Evolutionary conservation across 257 asterid genomes (phyloP).

Genomic region (Hygrophila difformis): DNA sequence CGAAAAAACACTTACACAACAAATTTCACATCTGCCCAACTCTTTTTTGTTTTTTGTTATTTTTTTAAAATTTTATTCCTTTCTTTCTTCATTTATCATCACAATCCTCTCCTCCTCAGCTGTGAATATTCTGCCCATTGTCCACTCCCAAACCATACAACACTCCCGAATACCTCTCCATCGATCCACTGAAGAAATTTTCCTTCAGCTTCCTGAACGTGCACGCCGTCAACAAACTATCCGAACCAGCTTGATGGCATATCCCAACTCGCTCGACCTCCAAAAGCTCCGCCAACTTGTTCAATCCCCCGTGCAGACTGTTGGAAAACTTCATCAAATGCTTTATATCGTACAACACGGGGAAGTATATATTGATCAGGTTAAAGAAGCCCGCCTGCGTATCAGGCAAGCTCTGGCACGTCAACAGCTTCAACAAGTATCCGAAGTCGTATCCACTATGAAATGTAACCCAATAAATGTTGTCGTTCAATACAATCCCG

Average conservation of each 20-base stretch:
- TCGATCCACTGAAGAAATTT: conserved; percentile 48
- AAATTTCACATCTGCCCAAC: conserved; percentile 16
- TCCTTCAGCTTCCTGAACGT: conserved; percentile 67
- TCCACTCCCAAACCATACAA: conserved; percentile 69
- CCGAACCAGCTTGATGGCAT: conserved; percentile 84
- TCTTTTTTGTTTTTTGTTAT: background rate
- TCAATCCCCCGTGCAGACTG: conserved; percentile 68
- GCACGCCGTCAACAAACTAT: conserved; percentile 63
- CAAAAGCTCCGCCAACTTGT: conserved; percentile 64
- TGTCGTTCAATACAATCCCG: conserved; percentile 58
- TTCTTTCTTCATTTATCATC: no score
- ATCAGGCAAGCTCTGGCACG: conserved; percentile 63
- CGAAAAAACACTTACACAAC: no score
- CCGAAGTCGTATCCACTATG: conserved; percentile 79
- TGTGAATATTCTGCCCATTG: conserved; percentile 41
- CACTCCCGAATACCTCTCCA: conserved; percentile 63
- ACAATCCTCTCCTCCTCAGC: conserved; percentile 14
- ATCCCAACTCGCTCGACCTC: conserved; percentile 72
- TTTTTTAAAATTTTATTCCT: background rate
- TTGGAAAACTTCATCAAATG: conserved; percentile 73
- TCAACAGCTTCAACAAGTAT: conserved; percentile 57
- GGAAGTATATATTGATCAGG: conserved; percentile 50
- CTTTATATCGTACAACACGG: conserved; percentile 58
- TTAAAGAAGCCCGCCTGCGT: conserved; percentile 40
- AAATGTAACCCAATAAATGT: conserved; percentile 64